Percentiles rank a stretch among this genome's conserved stretches.
Evolutionary conservation across 2,329 filamentous ascomycete species (phyloP).

Genomic region (Teratosphaeria zuluensis): DNA sequence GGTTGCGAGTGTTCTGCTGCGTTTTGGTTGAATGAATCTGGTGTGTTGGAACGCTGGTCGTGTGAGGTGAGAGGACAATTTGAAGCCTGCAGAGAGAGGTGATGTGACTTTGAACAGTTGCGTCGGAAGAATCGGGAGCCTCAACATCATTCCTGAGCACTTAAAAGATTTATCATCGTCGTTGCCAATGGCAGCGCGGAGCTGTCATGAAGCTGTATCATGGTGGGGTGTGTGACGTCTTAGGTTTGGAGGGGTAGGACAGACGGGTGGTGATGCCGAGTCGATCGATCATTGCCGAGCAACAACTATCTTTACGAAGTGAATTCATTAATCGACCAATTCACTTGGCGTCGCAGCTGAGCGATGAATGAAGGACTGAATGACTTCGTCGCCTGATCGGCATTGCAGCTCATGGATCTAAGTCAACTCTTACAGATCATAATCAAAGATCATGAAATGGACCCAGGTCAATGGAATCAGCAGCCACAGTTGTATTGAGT

Average conservation of each 20-base stretch:
- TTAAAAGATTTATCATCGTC: not conserved
- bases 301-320: not conserved
- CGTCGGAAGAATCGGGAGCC: not conserved
- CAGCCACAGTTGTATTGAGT: too few relatives aligned
- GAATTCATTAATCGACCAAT: not conserved
- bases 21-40: not conserved
- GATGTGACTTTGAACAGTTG: not conserved
- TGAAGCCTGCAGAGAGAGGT: not conserved
- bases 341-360: too few relatives aligned
- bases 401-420: too few relatives aligned
- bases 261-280: not conserved
- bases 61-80: not conserved
- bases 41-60: not conserved
- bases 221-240: not conserved
- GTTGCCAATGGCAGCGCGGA: not conserved
- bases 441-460: too few relatives aligned
- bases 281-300: not conserved
- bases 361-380: too few relatives aligned
- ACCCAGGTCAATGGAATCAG: too few relatives aligned
- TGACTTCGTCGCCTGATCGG: too few relatives aligned
- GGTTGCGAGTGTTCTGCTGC: constrained; percentile 8
- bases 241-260: not conserved
- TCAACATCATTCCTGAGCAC: not conserved
- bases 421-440: too few relatives aligned
- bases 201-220: not conserved